phyloP scores from a whole-genome alignment of 139 green algal genomes.

The Deuterostichococcus epilithicus region DNA sequence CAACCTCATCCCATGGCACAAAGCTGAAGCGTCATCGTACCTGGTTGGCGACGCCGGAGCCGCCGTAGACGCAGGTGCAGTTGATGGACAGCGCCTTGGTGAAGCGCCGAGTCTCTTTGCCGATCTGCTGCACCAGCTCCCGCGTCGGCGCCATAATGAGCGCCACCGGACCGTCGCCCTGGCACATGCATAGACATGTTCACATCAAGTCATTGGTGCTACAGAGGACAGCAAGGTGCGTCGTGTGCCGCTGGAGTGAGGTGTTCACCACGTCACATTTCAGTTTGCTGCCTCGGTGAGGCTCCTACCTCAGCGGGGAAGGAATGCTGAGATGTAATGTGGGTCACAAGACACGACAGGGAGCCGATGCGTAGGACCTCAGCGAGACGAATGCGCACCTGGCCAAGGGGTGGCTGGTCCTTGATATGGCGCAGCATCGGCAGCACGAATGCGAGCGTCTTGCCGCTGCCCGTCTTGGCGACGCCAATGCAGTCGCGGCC shows the following conservation, averaged over 20 bases:
- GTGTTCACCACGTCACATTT: no score
- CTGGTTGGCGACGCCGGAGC: conserved; percentile 83
- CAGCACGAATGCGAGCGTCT: conserved; percentile 97
- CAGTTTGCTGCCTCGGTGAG: no score
- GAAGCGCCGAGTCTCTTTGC: conserved; percentile 75
- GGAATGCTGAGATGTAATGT: no score
- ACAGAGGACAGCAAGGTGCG: no score
- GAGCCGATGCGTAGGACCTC: no score
- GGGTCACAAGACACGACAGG: no score
- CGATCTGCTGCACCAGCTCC: conserved; percentile 89
- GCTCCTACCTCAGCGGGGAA: no score
- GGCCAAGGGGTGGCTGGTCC: conserved; percentile 77
- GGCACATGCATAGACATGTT: no score
- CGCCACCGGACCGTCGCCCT: conserved; percentile 81
- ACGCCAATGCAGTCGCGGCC: conserved; percentile 97
- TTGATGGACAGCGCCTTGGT: conserved; percentile 58
- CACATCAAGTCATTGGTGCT: no score
- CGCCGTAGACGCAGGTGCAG: conserved; percentile 84
- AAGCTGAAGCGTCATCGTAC: conserved; percentile 45
- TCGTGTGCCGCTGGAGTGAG: no score
- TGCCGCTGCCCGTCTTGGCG: conserved; percentile 95
- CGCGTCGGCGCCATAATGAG: conserved; percentile 95
- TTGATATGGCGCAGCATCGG: conserved; percentile 96
- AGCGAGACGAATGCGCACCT: no score
- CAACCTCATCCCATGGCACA: not conserved